These are phyloP conservation scores for Diaporthe sp. DNA, from an alignment of 2,329 filamentous ascomycete species.

Conservation along the genomic window DNA sequence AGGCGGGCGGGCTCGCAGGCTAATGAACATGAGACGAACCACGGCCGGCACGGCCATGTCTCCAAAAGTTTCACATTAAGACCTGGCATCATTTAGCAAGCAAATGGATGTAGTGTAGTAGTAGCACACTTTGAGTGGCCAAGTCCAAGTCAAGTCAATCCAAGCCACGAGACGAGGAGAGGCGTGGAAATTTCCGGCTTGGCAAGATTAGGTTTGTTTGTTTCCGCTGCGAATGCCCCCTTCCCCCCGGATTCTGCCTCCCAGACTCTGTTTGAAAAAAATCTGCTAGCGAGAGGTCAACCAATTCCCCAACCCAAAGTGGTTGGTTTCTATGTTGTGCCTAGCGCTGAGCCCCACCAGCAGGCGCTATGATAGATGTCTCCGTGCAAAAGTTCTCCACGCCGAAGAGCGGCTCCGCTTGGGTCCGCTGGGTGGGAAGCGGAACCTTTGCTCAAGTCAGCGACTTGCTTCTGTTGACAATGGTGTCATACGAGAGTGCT, in stretches of 20 bases:
- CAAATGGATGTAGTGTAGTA: not conserved
- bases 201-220: constrained; percentile 21
- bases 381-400: not conserved
- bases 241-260: not conserved
- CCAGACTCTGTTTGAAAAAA: not conserved
- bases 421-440: constrained; percentile 8
- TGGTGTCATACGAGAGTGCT: constrained; percentile 2
- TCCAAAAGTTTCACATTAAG: not conserved
- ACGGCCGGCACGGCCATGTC: constrained; percentile 10
- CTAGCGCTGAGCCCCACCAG: too few species aligned
- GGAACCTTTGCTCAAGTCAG: not conserved
- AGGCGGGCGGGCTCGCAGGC: not conserved
- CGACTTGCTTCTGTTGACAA: constrained; percentile 14
- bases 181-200: constrained; percentile 30
- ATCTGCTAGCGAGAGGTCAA: too few species aligned
- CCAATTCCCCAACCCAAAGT: not conserved
- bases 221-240: not conserved
- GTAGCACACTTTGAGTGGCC: not conserved
- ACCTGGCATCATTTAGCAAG: not conserved
- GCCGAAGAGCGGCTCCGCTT: not conserved
- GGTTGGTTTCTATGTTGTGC: not conserved
- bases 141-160: not conserved
- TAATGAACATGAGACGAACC: constrained; percentile 27
- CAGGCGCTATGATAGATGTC: not conserved
- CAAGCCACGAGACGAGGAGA: not conserved